phyloP scores from a whole-genome alignment of 1,139 yeast species.

The Nakaseomyces nivariensis region DNA sequence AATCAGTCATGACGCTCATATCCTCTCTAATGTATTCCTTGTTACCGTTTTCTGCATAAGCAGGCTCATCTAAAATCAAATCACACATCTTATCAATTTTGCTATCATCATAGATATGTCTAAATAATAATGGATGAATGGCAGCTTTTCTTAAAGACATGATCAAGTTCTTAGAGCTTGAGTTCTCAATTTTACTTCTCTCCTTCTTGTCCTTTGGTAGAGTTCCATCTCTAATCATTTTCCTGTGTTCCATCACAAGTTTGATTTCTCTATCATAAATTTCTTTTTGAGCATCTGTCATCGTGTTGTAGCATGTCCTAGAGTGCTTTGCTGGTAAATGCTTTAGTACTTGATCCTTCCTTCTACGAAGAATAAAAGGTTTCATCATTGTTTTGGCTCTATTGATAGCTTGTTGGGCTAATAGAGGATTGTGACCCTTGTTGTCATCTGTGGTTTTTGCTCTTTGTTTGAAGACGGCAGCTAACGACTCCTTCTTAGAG shows the following conservation, averaged over 20 bases:
- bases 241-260: constrained; percentile 43
- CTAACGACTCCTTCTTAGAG: constrained; percentile 74
- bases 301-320: constrained; percentile 51
- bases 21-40: constrained; percentile 71
- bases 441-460: constrained; percentile 53
- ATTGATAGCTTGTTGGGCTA: constrained; percentile 82
- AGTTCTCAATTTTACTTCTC: constrained; percentile 27
- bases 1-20: constrained; percentile 94
- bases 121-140: constrained; percentile 62
- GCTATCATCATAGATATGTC: constrained; percentile 49
- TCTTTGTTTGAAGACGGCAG: constrained; percentile 73
- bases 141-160: constrained; percentile 70
- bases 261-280: constrained; percentile 54
- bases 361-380: constrained; percentile 87
- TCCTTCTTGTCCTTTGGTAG: constrained; percentile 28
- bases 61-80: constrained; percentile 71
- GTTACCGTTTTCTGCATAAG: constrained; percentile 63
- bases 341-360: constrained; percentile 81
- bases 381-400: constrained; percentile 98
- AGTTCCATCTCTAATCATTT: constrained; percentile 34
- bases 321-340: constrained; percentile 76
- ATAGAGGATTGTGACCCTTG: constrained; percentile 59
- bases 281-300: constrained; percentile 45
- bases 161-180: constrained; percentile 43
- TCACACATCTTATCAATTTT: constrained; percentile 57